Base-by-base conservation (phyloP, 1,139 yeast genomes). In the Suhomyces guaymorum region DNA sequence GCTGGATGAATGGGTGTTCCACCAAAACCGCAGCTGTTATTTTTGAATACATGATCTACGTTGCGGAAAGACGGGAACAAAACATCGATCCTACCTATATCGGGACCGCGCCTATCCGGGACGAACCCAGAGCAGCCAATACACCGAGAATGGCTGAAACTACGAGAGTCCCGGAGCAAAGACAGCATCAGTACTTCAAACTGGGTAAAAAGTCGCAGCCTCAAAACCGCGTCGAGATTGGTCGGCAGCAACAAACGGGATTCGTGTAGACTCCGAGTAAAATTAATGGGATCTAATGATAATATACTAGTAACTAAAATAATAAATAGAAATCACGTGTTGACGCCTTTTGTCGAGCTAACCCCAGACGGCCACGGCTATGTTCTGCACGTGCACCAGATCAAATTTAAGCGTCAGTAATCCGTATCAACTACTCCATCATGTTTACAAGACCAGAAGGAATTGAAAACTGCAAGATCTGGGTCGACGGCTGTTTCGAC, bases 401-500 rank as follows among this genome's bases (percentile, higher is more conserved):
- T 13, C 16, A 19, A 16, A 15, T n/a, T n/a, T n/a, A n/a, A n/a
- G n/a, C n/a, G n/a, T n/a, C n/a, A n/a, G n/a, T n/a, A n/a, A n/a
- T n/a, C n/a, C 27, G 20, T n/a, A 3, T 26, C 7, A 25, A 4
- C 20, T 18, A 10, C 21, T 11, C 3, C 32, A 42, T 26, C 29
- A 68, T 69, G 74, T 69, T 48, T 48, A 69, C 57, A 42, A 52
- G 68, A 48, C 75, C 75, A n/a, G 63, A 58, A 34, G 76, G 73
- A 14, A 70, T 70, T 29, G 74, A 68, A 39, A 48, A 63, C 33
- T 53, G 64, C 39, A 57, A 63, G 39, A 81, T 89, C 43, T 92
- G 97, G 98, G 80, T 92, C 26, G 98, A 92, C 57, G 98, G 98
- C 0, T 92, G 98, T 55, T 92, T 92, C 63, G 98, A 92, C 58